These are phyloP conservation scores for Saururus chinensis DNA, from an alignment of 164 flowering plant genomes.

Conservation along the genomic window DNA sequence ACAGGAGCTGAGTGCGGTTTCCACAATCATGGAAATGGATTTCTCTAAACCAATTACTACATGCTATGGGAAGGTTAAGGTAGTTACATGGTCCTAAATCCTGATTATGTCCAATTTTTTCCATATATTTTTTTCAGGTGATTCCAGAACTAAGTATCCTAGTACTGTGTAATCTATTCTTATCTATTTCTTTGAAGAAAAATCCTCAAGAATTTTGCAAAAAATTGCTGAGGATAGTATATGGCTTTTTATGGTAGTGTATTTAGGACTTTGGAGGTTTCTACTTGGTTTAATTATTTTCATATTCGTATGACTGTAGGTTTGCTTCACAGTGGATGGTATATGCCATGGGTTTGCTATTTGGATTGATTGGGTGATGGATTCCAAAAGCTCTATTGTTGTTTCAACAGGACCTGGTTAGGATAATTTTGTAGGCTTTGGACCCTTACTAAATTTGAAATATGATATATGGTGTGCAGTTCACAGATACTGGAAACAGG, in stretches of 20 bases:
- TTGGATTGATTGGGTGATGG: slow-evolving; percentile 97
- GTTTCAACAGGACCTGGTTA: slow-evolving; percentile 72
- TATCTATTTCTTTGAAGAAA: too few species aligned
- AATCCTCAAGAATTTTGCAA: neutral
- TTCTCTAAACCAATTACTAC: slow-evolving; percentile 46
- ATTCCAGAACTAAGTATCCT: neutral
- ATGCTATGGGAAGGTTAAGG: slow-evolving; percentile 62
- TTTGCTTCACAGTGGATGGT: slow-evolving; percentile 45
- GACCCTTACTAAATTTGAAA: neutral
- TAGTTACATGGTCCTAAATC: slow-evolving; percentile 12
- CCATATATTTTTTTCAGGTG: neutral
- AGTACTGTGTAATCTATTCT: too few species aligned
- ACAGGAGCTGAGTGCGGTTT: slow-evolving; percentile 59
- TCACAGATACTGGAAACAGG: slow-evolving; percentile 79
- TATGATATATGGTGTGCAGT: slow-evolving; percentile 27
- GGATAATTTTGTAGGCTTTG: neutral
- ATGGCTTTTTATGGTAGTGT: neutral
- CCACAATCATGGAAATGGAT: slow-evolving; percentile 81
- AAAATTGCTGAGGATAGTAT: neutral
- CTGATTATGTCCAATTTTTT: neutral
- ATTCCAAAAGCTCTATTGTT: slow-evolving; percentile 33
- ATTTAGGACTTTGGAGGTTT: neutral
- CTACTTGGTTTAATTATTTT: neutral
- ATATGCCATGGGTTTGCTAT: slow-evolving; percentile 80
- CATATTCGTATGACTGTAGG: slow-evolving; percentile 24